These are phyloP conservation scores for Crithidia brevicula DNA, from an alignment of 208 protist species.

Conservation along the genomic window DNA sequence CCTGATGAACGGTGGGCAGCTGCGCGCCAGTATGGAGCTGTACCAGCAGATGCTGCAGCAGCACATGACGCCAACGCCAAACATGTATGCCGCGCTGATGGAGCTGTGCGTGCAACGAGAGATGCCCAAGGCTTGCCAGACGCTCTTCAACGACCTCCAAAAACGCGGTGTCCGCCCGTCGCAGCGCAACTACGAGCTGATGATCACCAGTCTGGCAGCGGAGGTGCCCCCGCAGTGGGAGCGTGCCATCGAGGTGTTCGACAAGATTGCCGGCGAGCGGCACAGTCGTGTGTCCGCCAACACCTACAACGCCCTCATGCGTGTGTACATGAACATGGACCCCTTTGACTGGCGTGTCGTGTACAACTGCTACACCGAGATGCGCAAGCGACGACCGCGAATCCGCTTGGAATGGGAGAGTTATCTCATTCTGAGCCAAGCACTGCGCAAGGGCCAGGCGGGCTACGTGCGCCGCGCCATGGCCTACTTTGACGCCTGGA, in stretches of 20 bases:
- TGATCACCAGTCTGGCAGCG: slow-evolving; percentile 70
- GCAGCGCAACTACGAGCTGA: slow-evolving; percentile 70
- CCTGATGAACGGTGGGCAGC: slow-evolving; percentile 71
- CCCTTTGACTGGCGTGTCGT: slow-evolving; percentile 92
- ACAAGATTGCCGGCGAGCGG: slow-evolving; percentile 67
- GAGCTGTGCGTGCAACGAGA: slow-evolving; percentile 75
- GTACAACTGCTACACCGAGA: slow-evolving; percentile 89
- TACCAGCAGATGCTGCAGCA: slow-evolving; percentile 69
- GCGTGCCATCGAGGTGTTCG: slow-evolving; percentile 81
- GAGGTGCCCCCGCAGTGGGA: slow-evolving; percentile 83
- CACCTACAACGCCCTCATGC: slow-evolving; percentile 89
- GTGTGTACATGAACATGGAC: slow-evolving; percentile 87
- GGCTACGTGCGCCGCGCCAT: slow-evolving; percentile 69
- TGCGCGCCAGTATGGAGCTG: slow-evolving; percentile 78
- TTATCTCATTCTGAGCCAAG: slow-evolving; percentile 76
- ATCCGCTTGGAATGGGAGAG: slow-evolving; percentile 85
- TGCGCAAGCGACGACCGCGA: slow-evolving; percentile 64
- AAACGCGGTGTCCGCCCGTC: slow-evolving; percentile 60
- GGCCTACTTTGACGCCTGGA: slow-evolving; percentile 86
- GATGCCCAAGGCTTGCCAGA: slow-evolving; percentile 62
- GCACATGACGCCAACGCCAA: slow-evolving; percentile 65
- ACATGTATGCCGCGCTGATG: slow-evolving; percentile 81
- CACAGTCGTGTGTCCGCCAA: slow-evolving; percentile 47
- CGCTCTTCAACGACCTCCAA: slow-evolving; percentile 77
- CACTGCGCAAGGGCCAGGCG: slow-evolving; percentile 59